A percentile compares a stretch with the other conserved stretches of the same genome.
Conservation (phyloP, 306 rosid species). For the Vigna nakashimae region DNA sequence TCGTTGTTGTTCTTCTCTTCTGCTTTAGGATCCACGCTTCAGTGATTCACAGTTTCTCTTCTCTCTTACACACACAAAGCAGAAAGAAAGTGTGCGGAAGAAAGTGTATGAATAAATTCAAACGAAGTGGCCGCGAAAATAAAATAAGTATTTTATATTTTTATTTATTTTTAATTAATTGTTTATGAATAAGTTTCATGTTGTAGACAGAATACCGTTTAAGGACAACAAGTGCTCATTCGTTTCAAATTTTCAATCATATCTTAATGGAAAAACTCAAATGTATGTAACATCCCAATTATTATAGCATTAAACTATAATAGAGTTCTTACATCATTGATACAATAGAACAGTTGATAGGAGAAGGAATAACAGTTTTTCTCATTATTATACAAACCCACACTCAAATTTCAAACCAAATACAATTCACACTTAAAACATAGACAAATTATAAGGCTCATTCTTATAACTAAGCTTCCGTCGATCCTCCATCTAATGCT, state of each 20-base stretch:
- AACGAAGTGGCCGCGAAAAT: constrained; percentile 58
- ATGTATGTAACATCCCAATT: too few species aligned
- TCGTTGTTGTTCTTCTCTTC: background rate
- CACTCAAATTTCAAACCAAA: too few species aligned
- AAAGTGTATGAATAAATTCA: constrained; percentile 49
- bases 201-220: background rate
- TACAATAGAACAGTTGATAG: too few species aligned
- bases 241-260: background rate
- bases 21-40: constrained; percentile 9
- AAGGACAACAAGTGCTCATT: background rate
- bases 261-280: too few species aligned
- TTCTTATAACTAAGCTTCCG: too few species aligned
- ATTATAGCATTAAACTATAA: too few species aligned
- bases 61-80: background rate
- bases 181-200: background rate
- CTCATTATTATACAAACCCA: too few species aligned
- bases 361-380: too few species aligned
- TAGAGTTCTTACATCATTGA: too few species aligned
- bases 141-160: background rate
- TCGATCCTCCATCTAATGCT: too few species aligned
- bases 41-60: background rate
- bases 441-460: too few species aligned
- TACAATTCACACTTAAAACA: too few species aligned
- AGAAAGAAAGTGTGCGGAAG: background rate
- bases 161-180: background rate